Conservation (phyloP, 805 yeast genomes). For the Pichia nanzhaoensis region DNA sequence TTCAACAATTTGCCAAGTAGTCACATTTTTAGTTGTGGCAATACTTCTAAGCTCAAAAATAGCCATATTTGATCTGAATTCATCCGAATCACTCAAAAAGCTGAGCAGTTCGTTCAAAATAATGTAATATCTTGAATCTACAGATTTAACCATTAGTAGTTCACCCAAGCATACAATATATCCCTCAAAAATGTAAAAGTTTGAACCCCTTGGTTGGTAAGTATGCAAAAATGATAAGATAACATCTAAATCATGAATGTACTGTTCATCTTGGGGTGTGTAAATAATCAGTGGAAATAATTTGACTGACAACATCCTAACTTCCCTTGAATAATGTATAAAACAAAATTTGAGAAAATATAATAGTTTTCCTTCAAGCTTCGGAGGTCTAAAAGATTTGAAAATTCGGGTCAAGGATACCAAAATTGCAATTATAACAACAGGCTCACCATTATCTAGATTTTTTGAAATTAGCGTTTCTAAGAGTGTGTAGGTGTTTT, state of each 20-base stretch:
- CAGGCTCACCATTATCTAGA: conserved; percentile 17
- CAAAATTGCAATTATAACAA: conserved; percentile 38
- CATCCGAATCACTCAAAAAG: conserved; percentile 56
- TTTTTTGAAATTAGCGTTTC: conserved; percentile 7
- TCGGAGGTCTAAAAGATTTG: conserved; percentile 46
- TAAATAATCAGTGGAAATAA: conserved; percentile 45
- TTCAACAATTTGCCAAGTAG: conserved; percentile 74
- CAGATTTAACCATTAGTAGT: conserved; percentile 47
- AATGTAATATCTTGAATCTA: conserved; percentile 62
- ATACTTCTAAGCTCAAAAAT: conserved; percentile 55
- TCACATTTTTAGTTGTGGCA: conserved; percentile 47
- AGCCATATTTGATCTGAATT: conserved; percentile 62
- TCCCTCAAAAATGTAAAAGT: conserved; percentile 47
- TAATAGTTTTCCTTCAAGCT: conserved; percentile 31
- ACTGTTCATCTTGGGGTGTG: conserved; percentile 33
- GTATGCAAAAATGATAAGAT: conserved; percentile 39
- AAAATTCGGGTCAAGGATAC: conserved; percentile 43
- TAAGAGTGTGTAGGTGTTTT: conserved; percentile 22
- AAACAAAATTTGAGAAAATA: conserved; percentile 36
- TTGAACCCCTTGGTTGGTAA: conserved; percentile 30
- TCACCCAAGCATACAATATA: conserved; percentile 58
- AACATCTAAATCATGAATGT: conserved; percentile 38
- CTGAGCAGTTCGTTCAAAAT: conserved; percentile 60
- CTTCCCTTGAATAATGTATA: conserved; percentile 42
- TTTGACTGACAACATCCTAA: conserved; percentile 46